Conservation (phyloP, 805 yeast genomes). For the Pichia ethanolica region DNA sequence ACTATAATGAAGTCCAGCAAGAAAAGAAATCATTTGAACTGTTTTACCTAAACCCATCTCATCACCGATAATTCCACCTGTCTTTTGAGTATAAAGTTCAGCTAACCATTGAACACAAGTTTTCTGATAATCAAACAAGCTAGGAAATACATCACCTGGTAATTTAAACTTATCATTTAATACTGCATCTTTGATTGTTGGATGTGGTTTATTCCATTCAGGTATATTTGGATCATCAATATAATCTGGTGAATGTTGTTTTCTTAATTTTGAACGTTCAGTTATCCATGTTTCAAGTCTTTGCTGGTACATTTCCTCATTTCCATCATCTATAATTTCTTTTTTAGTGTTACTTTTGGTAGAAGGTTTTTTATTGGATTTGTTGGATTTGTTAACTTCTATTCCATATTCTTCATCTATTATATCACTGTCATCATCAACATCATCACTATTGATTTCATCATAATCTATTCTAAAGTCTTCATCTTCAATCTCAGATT, state of each 20-base stretch:
- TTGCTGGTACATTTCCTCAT: slow-evolving; percentile 53
- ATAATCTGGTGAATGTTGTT: slow-evolving; percentile 22
- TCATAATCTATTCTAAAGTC: slow-evolving; percentile 7
- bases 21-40: slow-evolving; percentile 81
- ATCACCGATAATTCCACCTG: slow-evolving; percentile 95
- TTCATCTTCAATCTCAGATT: slow-evolving; percentile 8
- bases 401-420: not conserved
- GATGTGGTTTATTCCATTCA: slow-evolving; percentile 77
- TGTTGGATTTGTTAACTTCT: slow-evolving; percentile 6
- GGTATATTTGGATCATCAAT: slow-evolving; percentile 24
- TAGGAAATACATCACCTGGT: slow-evolving; percentile 87
- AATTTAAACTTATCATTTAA: slow-evolving; percentile 62
- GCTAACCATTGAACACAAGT: slow-evolving; percentile 98
- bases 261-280: slow-evolving; percentile 41
- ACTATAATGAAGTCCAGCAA: slow-evolving; percentile 87
- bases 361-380: not conserved
- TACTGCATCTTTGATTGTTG: slow-evolving; percentile 64
- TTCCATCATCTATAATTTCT: slow-evolving; percentile 71
- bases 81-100: slow-evolving; percentile 81
- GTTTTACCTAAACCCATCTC: slow-evolving; percentile 99
- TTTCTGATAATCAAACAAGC: slow-evolving; percentile 86
- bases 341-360: slow-evolving; percentile 20
- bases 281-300: slow-evolving; percentile 56
- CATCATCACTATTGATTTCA: slow-evolving; percentile 6
- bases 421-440: slow-evolving; percentile 9